phyloP scores from a whole-genome alignment of 2,329 filamentous ascomycete genomes.

The Fusarium bulbicola region DNA sequence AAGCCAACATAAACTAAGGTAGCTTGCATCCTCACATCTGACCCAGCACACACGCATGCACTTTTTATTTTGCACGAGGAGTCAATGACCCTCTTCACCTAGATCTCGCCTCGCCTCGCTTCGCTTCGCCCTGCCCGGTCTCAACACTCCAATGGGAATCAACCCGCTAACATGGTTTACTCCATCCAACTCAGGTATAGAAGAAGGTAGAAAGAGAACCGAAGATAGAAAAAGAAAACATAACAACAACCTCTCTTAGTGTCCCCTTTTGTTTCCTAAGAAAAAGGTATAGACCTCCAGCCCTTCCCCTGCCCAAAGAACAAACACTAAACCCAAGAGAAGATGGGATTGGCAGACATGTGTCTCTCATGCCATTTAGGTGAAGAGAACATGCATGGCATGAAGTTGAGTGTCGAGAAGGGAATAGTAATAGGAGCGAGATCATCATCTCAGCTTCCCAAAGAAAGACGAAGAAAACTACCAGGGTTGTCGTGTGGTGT shows the following conservation, averaged over 20 bases:
- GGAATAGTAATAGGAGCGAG: conserved; percentile 17
- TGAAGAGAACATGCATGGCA: conserved; percentile 19
- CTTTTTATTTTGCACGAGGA: conserved; percentile 11
- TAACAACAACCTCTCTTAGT: conserved; percentile 24
- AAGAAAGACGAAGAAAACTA: conserved; percentile 26
- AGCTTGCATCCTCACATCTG: conserved; percentile 38
- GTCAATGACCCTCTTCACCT: conserved; percentile 13
- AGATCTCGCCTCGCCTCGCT: conserved; percentile 7
- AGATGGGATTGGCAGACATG: conserved; percentile 13
- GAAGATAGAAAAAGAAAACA: conserved; percentile 2
- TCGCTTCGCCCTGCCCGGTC: conserved; percentile 1
- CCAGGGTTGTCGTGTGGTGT: conserved; percentile 37
- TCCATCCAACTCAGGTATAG: conserved; percentile 45
- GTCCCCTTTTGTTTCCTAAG: conserved; percentile 27
- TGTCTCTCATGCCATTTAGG: conserved; percentile 19
- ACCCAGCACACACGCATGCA: conserved; percentile 31
- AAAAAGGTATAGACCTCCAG: conserved; percentile 25
- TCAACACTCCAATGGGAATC: conserved; percentile 25
- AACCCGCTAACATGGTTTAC: conserved; percentile 32
- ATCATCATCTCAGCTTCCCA: neutral
- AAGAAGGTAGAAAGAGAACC: conserved; percentile 32
- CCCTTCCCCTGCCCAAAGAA: conserved; percentile 18
- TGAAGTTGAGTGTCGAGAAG: conserved; percentile 12
- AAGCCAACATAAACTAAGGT: conserved; percentile 31
- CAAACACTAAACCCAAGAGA: conserved; percentile 30